These are phyloP conservation scores for Microdochium paspali DNA, from an alignment of 2,329 filamentous ascomycete genomes.

Conservation along the genomic window DNA sequence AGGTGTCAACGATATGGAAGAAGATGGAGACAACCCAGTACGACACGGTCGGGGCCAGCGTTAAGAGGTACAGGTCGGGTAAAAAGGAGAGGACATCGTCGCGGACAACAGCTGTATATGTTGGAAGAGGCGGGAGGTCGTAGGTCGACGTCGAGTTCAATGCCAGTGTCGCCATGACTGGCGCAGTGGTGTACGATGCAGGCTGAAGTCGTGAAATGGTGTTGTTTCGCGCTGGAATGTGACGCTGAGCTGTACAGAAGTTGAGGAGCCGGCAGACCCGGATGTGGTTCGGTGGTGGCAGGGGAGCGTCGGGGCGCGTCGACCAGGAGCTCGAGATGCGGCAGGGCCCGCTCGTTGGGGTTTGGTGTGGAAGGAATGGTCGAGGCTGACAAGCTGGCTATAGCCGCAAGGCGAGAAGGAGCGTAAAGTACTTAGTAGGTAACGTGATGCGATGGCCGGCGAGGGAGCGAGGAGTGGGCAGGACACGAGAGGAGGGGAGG, in stretches of 20 bases:
- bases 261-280: neutral
- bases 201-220: neutral
- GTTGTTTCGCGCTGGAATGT: neutral
- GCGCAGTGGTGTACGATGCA: neutral
- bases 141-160: constrained; percentile 42
- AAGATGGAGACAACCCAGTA: constrained; percentile 84
- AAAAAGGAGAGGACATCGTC: constrained; percentile 67
- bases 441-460: no score
- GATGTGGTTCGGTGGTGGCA: neutral
- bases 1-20: constrained; percentile 81
- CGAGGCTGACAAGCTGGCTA: no score
- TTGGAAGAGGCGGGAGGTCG: constrained; percentile 74
- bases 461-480: neutral
- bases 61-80: constrained; percentile 70
- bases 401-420: neutral
- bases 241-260: neutral
- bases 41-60: constrained; percentile 67
- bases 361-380: neutral
- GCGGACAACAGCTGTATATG: constrained; percentile 64
- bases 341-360: neutral
- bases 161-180: constrained; percentile 22
- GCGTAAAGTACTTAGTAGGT: no score
- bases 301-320: neutral
- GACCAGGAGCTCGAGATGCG: neutral
- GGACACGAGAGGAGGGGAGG: neutral